phyloP scores from a whole-genome alignment of 1,284 basidiomycete species.

The Sphagnurus paluster region DNA sequence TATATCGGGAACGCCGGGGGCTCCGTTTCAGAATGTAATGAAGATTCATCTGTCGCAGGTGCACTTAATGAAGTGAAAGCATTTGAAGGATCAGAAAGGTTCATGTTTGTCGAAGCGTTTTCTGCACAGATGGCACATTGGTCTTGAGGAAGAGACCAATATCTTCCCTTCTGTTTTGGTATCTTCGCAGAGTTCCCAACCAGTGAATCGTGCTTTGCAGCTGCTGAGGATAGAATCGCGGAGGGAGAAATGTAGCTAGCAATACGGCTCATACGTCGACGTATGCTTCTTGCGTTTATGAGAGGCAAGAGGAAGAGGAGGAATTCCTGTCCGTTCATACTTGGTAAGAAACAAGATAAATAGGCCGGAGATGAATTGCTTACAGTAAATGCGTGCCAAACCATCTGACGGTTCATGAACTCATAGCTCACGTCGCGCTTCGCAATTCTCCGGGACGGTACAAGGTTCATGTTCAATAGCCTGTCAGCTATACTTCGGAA shows the following conservation, averaged over 20 bases:
- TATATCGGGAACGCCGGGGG: conserved; percentile 63
- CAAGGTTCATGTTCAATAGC: conserved; percentile 76
- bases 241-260: conserved; percentile 39
- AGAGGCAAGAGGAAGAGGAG: conserved; percentile 91
- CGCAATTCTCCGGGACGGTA: conserved; percentile 71
- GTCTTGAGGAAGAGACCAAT: conserved; percentile 59
- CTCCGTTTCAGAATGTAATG: conserved; percentile 31
- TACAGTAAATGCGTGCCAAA: conserved; percentile 98
- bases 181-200: neutral
- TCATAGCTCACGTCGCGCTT: conserved; percentile 94
- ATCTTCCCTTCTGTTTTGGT: conserved; percentile 52
- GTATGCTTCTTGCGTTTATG: conserved; percentile 65
- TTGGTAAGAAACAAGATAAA: neutral
- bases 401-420: conserved; percentile 99
- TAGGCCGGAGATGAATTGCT: conserved; percentile 23
- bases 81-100: conserved; percentile 52
- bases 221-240: conserved; percentile 24
- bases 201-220: conserved; percentile 9
- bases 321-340: conserved; percentile 77
- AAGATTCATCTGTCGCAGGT: conserved; percentile 12
- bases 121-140: conserved; percentile 83
- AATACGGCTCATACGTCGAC: conserved; percentile 55
- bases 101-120: conserved; percentile 62
- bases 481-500: conserved; percentile 88
- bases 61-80: conserved; percentile 43